Percentiles rank a stretch among this genome's conserved stretches.
Evolutionary conservation across 148 eudicot genomes (phyloP).

Genomic region (Rhododendron griersonianum): DNA sequence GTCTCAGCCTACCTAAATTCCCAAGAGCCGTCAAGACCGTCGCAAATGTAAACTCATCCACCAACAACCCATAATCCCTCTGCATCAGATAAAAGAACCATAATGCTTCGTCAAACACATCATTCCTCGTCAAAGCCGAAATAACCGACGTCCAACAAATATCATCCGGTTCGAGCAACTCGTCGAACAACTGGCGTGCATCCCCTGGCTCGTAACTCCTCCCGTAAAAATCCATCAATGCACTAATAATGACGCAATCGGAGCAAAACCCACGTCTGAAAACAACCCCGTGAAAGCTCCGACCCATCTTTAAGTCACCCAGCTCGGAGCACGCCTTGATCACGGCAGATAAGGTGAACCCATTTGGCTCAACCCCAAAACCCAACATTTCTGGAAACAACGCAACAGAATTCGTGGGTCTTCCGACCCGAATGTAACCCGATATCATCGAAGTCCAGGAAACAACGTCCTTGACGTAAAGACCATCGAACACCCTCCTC

Average conservation of each 20-base stretch:
- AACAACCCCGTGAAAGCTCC: conserved; percentile 61
- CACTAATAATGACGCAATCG: conserved; percentile 53
- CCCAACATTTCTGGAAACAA: conserved; percentile 57
- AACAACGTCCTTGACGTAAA: conserved; percentile 60
- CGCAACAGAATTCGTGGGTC: conserved; percentile 33
- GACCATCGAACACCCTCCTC: conserved; percentile 42
- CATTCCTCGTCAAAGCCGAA: conserved; percentile 57
- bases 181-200: conserved; percentile 60
- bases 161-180: conserved; percentile 55
- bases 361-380: conserved; percentile 65
- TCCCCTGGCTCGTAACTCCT: conserved; percentile 29
- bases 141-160: conserved; percentile 76
- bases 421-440: conserved; percentile 49
- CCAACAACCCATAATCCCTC: conserved; percentile 33
- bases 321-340: conserved; percentile 68
- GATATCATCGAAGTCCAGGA: conserved; percentile 87
- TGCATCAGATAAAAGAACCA: conserved; percentile 46
- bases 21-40: conserved; percentile 74
- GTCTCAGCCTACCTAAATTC: conserved; percentile 49
- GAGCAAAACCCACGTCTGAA: conserved; percentile 54
- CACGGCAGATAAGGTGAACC: conserved; percentile 60
- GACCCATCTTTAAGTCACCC: conserved; percentile 47
- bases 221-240: conserved; percentile 78
- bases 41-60: conserved; percentile 66
- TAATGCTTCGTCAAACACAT: conserved; percentile 54